Evolutionary conservation across 75 land plant genomes (phyloP).

Genomic region (Ceratopteris richardii): DNA sequence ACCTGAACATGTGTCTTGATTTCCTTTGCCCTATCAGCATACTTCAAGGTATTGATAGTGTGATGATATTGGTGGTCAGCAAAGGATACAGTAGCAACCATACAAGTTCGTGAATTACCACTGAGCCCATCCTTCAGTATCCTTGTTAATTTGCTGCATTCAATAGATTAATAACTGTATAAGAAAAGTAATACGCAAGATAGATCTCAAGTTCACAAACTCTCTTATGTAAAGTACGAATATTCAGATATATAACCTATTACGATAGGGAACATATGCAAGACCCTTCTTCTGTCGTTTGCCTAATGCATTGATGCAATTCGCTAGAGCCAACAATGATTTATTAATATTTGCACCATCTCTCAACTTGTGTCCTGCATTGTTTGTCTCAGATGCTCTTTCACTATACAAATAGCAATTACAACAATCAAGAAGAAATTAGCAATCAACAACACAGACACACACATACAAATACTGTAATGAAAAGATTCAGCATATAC

Average conservation of each 20-base stretch:
- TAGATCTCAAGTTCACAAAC: too few species aligned
- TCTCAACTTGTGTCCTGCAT: conserved; percentile 88
- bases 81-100: conserved; percentile 90
- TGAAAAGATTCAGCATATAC: conserved; percentile 32
- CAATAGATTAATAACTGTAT: background rate
- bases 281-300: conserved; percentile 95
- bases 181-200: background rate
- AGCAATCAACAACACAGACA: too few species aligned
- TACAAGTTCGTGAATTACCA: conserved; percentile 94
- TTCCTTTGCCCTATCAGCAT: conserved; percentile 97
- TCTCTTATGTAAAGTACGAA: background rate
- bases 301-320: conserved; percentile 95
- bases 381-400: conserved; percentile 96
- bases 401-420: conserved; percentile 45
- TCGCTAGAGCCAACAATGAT: conserved; percentile 93
- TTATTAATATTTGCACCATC: conserved; percentile 97
- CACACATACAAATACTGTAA: too few species aligned
- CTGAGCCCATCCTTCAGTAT: conserved; percentile 96
- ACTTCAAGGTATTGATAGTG: conserved; percentile 88
- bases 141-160: conserved; percentile 84
- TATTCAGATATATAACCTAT: conserved; percentile 43
- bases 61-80: conserved; percentile 91
- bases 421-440: conserved; percentile 1
- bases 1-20: conserved; percentile 96
- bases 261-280: conserved; percentile 97